phyloP scores from a whole-genome alignment of 2,329 filamentous ascomycete species.

The Cladosporium phlei region DNA sequence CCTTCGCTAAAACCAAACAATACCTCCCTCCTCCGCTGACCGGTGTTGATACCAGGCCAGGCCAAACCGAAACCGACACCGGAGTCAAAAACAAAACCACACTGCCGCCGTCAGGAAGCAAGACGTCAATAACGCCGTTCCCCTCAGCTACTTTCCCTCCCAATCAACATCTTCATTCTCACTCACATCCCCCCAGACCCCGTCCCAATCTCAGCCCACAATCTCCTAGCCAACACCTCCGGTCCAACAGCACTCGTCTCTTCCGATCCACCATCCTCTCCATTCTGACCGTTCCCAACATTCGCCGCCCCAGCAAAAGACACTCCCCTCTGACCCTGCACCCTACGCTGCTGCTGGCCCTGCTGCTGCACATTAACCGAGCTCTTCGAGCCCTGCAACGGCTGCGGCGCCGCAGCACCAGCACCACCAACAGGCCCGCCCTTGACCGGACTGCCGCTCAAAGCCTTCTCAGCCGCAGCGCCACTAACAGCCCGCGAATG shows the following conservation, averaged over 20 bases:
- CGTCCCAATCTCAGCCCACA: slow-evolving; percentile 21
- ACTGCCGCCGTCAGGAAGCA: too few species aligned
- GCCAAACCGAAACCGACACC: too few species aligned
- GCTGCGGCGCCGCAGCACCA: slow-evolving; percentile 1
- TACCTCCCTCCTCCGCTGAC: too few species aligned
- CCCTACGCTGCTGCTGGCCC: slow-evolving; percentile 1
- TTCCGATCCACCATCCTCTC: slow-evolving; percentile 14
- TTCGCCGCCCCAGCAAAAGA: not conserved
- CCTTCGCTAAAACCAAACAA: too few species aligned
- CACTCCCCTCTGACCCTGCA: not conserved
- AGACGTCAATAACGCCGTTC: too few species aligned
- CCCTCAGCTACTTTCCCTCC: too few species aligned
- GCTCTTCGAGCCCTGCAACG: slow-evolving; percentile 11
- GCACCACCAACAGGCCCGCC: not conserved
- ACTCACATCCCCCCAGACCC: not conserved
- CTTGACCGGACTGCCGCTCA: slow-evolving; percentile 15
- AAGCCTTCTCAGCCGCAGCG: slow-evolving; percentile 6
- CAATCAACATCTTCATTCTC: too few species aligned
- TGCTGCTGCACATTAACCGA: slow-evolving; percentile 12
- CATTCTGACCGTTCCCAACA: slow-evolving; percentile 6
- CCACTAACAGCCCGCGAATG: slow-evolving; percentile 13
- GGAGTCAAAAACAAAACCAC: too few species aligned
- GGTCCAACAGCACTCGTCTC: slow-evolving; percentile 19
- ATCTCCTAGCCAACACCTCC: slow-evolving; percentile 21
- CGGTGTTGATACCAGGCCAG: too few species aligned